Conservation (phyloP, 345 rosid genomes). For the Cochlearia excelsa region DNA sequence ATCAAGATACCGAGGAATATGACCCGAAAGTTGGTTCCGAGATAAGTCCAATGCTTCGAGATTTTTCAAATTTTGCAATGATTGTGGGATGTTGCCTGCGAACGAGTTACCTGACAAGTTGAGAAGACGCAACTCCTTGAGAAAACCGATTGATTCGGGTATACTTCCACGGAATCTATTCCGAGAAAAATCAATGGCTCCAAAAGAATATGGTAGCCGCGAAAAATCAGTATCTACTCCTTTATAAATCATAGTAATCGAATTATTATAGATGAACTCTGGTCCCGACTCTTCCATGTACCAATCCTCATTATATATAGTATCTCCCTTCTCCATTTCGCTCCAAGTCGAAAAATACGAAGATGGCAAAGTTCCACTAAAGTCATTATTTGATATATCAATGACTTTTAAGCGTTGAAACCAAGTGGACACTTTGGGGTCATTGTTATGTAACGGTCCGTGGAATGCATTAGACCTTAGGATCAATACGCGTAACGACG, state of each 20-base stretch:
- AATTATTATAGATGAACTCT: no score
- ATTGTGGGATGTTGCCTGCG: neutral
- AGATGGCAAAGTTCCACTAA: slow-evolving; percentile 12
- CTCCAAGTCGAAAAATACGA: neutral
- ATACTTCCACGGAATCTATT: neutral
- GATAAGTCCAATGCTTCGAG: no score
- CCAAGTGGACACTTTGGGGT: neutral
- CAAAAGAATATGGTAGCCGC: neutral
- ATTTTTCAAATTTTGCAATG: no score
- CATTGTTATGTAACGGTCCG: neutral
- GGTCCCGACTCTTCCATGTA: neutral
- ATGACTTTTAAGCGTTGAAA: slow-evolving; percentile 43
- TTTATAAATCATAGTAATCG: neutral
- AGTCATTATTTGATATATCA: slow-evolving; percentile 41
- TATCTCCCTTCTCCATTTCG: neutral
- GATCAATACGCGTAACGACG: neutral
- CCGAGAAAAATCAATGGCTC: neutral
- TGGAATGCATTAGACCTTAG: slow-evolving; percentile 1
- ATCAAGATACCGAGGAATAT: no score
- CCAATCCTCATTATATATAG: no score
- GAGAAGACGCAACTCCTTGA: slow-evolving; percentile 14
- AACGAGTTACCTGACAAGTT: slow-evolving; percentile 24
- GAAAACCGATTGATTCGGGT: slow-evolving; percentile 8
- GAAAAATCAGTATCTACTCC: neutral
- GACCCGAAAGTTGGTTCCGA: no score